Conservation (phyloP, 108 stramenopile genomes). For the Nannochloropsis gaditana region DNA sequence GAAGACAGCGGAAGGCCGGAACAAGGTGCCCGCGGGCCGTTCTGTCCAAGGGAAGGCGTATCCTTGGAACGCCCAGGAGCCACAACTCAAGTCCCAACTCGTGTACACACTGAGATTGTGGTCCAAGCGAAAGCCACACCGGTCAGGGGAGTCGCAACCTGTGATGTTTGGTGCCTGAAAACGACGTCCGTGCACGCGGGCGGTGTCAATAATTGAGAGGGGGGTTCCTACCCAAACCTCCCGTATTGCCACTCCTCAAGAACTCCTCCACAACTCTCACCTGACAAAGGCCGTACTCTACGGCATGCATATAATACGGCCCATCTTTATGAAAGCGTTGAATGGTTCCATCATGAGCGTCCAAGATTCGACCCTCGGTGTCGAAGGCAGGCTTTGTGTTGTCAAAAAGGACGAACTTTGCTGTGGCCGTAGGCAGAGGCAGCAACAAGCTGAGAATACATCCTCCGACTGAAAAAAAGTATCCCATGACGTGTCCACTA, state of each 20-base stretch:
- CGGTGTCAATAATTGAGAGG: too few relatives aligned
- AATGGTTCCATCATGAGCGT: conserved; percentile 17
- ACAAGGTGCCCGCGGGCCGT: neutral
- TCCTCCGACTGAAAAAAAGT: too few relatives aligned
- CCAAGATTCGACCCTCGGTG: neutral
- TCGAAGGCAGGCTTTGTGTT: neutral
- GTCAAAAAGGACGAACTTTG: neutral
- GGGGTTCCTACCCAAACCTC: too few relatives aligned
- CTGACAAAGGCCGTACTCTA: neutral
- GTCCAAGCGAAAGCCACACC: conserved; percentile 4
- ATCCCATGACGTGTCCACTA: too few relatives aligned
- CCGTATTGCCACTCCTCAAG: neutral
- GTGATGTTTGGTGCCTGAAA: neutral
- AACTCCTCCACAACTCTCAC: neutral
- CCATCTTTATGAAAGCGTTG: conserved; percentile 10
- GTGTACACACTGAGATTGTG: neutral
- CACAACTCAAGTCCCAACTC: conserved; percentile 1
- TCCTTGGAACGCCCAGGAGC: conserved; percentile 11
- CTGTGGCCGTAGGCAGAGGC: neutral
- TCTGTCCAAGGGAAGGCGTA: conserved; percentile 9
- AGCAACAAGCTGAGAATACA: too few relatives aligned
- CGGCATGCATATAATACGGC: conserved; percentile 4
- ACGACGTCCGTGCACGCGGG: too few relatives aligned
- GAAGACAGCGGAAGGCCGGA: conserved; percentile 4
- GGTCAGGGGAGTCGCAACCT: neutral